A percentile compares a stretch with the other conserved stretches of the same genome.
These are phyloP conservation scores for Combretum micranthum DNA, from an alignment of 345 rosid genomes.

Conservation along the genomic window DNA sequence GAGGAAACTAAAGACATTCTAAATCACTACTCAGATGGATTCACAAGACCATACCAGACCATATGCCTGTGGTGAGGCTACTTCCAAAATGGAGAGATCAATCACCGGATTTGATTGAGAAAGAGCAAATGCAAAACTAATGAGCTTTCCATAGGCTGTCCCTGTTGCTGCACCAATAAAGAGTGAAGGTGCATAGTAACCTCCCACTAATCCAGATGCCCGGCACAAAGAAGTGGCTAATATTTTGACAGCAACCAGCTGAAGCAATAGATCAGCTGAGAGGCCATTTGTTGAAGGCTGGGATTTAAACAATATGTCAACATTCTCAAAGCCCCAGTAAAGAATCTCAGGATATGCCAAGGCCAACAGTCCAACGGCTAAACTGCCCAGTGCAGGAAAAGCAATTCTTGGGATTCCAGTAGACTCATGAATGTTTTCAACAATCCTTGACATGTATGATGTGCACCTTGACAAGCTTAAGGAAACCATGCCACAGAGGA, in stretches of 20 bases:
- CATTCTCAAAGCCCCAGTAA: slow-evolving; percentile 95
- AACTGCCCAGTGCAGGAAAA: slow-evolving; percentile 71
- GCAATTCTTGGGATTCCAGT: slow-evolving; percentile 63
- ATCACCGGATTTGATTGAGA: slow-evolving; percentile 42
- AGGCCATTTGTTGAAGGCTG: slow-evolving; percentile 74
- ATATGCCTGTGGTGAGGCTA: slow-evolving; percentile 94
- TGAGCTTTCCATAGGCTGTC: slow-evolving; percentile 85
- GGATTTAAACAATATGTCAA: slow-evolving; percentile 80
- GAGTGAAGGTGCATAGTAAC: slow-evolving; percentile 91
- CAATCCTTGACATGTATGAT: slow-evolving; percentile 45
- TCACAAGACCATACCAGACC: slow-evolving; percentile 62
- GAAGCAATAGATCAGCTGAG: slow-evolving; percentile 69
- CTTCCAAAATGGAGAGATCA: slow-evolving; percentile 67
- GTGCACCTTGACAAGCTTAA: slow-evolving; percentile 70
- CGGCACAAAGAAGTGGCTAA: slow-evolving; percentile 77
- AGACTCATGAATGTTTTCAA: slow-evolving; percentile 49
- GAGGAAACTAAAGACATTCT: background rate
- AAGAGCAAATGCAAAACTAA: slow-evolving; percentile 54
- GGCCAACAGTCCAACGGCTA: slow-evolving; percentile 60
- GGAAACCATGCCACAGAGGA: slow-evolving; percentile 73
- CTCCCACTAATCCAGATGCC: slow-evolving; percentile 94
- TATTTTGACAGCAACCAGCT: slow-evolving; percentile 78
- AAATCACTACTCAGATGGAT: background rate
- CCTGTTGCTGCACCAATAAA: slow-evolving; percentile 97
- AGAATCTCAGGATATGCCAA: slow-evolving; percentile 84